A percentile compares a stretch with the other conserved stretches of the same genome.
Conservation (phyloP, 2,329 filamentous ascomycete species). For the Remersonia thermophila region DNA sequence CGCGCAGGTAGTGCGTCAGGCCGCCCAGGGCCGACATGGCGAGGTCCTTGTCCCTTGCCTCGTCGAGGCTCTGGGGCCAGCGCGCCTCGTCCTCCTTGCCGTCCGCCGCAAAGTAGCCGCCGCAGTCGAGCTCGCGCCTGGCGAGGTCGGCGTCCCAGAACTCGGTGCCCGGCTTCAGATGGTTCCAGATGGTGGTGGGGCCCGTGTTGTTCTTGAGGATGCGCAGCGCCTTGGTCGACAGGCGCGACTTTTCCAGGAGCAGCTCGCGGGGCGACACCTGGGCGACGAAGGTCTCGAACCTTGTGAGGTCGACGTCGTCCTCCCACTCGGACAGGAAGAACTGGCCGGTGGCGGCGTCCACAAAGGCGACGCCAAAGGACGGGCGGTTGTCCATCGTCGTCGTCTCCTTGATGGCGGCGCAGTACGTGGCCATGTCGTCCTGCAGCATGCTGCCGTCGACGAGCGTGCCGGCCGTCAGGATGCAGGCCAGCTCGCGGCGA, state of each 20-base stretch:
- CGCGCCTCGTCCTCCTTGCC: conserved; percentile 46
- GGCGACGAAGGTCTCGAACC: conserved; percentile 92
- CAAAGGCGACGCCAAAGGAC: conserved; percentile 82
- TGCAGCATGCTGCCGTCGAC: conserved; percentile 96
- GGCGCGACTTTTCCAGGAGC: conserved; percentile 71
- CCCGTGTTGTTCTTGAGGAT: conserved; percentile 94
- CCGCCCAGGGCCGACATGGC: conserved; percentile 87
- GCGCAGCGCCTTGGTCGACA: conserved; percentile 80
- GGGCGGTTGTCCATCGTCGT: conserved; percentile 60
- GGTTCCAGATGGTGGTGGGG: conserved; percentile 90
- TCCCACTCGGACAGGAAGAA: conserved; percentile 88
- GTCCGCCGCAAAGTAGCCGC: conserved; percentile 62
- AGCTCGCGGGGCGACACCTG: conserved; percentile 84
- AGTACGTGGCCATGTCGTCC: conserved; percentile 94
- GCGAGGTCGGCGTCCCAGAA: conserved; percentile 84
- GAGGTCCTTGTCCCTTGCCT: conserved; percentile 65
- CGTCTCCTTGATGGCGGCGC: conserved; percentile 83
- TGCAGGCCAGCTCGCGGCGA: conserved; percentile 75
- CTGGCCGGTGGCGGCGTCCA: conserved; percentile 89
- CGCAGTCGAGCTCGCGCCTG: conserved; percentile 65
- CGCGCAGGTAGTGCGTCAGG: conserved; percentile 71
- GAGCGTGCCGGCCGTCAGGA: conserved; percentile 82
- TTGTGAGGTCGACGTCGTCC: conserved; percentile 86
- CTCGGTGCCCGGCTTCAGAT: conserved; percentile 73
- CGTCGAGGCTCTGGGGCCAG: conserved; percentile 66